phyloP scores from a whole-genome alignment of 2,329 filamentous ascomycete genomes.

The Penicillium sp. region DNA sequence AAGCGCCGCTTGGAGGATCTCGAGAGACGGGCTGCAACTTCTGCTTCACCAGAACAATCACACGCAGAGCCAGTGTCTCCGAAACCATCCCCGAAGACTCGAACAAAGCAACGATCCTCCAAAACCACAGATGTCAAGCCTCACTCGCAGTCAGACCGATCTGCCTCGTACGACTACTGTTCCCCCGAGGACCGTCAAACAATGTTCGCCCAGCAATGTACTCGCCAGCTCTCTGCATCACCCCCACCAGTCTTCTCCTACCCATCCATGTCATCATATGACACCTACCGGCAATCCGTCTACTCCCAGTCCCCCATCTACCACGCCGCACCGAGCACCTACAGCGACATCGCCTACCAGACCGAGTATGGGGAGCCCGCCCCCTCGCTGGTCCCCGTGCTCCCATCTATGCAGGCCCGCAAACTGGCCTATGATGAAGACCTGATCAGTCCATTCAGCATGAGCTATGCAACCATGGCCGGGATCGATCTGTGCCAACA shows the following conservation, averaged over 20 bases:
- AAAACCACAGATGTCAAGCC: constrained; percentile 31
- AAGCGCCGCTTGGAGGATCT: constrained; percentile 67
- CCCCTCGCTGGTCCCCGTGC: constrained; percentile 46
- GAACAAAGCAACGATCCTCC: constrained; percentile 26
- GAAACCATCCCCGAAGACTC: constrained; percentile 30
- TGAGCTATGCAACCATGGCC: constrained; percentile 61
- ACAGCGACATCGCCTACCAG: constrained; percentile 37
- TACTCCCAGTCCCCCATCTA: constrained; percentile 40
- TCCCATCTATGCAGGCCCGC: constrained; percentile 53
- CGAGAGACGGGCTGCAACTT: constrained; percentile 61
- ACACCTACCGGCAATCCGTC: constrained; percentile 41
- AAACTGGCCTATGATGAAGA: constrained; percentile 54
- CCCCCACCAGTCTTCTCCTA: constrained; percentile 58
- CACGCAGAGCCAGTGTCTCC: constrained; percentile 53
- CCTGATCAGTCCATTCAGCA: constrained; percentile 59
- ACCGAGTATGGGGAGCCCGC: constrained; percentile 43
- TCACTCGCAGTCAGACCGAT: constrained; percentile 30
- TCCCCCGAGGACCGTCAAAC: constrained; percentile 48
- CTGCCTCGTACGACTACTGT: constrained; percentile 37
- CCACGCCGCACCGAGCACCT: constrained; percentile 33
- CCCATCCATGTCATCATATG: constrained; percentile 48
- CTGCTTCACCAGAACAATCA: constrained; percentile 60
- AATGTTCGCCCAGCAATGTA: constrained; percentile 60
- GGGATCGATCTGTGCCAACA: constrained; percentile 53
- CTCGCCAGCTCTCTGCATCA: constrained; percentile 59